Base-by-base conservation (phyloP, 768 basidiomycete genomes). In the Agaricus blazei region DNA sequence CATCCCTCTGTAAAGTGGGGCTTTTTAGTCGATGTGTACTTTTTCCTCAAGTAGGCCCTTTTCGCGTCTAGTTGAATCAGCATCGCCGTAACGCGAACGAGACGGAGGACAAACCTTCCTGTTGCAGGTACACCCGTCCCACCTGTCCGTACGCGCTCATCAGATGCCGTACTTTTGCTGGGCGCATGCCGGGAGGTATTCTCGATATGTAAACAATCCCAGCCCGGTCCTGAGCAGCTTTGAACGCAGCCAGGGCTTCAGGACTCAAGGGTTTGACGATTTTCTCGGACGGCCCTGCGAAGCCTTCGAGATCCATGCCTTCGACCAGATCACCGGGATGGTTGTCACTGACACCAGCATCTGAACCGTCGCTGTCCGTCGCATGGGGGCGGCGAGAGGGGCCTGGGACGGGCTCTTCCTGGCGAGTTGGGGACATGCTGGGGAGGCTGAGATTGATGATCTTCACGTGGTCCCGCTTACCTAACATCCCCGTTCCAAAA, bases 181-280 rank as follows among this genome's bases (percentile, higher is more conserved):
- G 97, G 23, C 88, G 91, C 97, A 99, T 98, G 1, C 94, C 96
- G 12, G 97, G 97, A 2, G 97, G 97, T 64, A 98, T 88, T 31
- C 97, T 81, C 14, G 94, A 97, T 42, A 99, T 92, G 69, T 98
- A 99, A 48, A 98, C 73, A 50, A 98, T 84, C 0, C 95, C 95
- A 19, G 93, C 84, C 40, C 78, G 77, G 31, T 87, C 82, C 65
- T 89, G 88, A 1, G 82, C 83, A 29, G 80, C 80, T 62, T 86
- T 83, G 72, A 87, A 93, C 19, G 79, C 82, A 43, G 84, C 86
- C 46, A 93, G 75, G 6, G 85, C 88, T 67, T 90, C 88, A 5
- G 79, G 75, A 2, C 85, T 88, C 48, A 93, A 71, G 0, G 89
- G 89, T 63, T 89, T 86, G 54, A 92, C 78, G 3, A 77, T 74